phyloP scores from a whole-genome alignment of 2,329 filamentous ascomycete species.

The Cladophialophora exuberans region DNA sequence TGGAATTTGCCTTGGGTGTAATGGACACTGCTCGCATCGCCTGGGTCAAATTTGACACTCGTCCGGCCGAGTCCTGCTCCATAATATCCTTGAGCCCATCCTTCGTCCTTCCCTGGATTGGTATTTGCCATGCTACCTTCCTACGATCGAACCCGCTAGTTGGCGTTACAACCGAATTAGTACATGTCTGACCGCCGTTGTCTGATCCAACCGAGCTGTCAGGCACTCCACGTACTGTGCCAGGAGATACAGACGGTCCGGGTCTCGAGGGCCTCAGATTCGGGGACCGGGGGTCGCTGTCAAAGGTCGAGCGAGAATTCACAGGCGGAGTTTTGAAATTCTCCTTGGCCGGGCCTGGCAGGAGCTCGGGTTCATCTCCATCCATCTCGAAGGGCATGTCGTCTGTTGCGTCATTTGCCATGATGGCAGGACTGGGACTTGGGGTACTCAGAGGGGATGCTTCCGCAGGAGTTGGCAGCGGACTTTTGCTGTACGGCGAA shows the following conservation, averaged over 20 bases:
- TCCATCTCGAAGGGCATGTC: constrained; percentile 97
- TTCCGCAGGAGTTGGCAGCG: constrained; percentile 5
- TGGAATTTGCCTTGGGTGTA: constrained; percentile 49
- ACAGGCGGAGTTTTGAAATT: not conserved
- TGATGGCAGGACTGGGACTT: constrained; percentile 57
- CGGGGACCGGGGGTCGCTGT: not conserved
- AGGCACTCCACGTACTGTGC: constrained; percentile 1
- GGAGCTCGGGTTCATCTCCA: constrained; percentile 58
- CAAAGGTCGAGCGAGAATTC: not conserved
- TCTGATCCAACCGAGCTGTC: not conserved
- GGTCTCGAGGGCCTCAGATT: not conserved
- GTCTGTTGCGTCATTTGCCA: constrained; percentile 64
- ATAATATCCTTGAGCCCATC: constrained; percentile 79
- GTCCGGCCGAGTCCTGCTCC: constrained; percentile 58
- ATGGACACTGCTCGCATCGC: constrained; percentile 52
- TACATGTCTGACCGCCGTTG: not conserved
- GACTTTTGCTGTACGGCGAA: constrained; percentile 17
- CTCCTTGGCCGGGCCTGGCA: constrained; percentile 10
- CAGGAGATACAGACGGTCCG: not conserved
- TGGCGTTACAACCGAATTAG: not conserved
- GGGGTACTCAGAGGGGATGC: constrained; percentile 24
- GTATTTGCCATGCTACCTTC: constrained; percentile 56
- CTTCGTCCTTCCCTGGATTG: constrained; percentile 62
- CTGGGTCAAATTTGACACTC: constrained; percentile 57
- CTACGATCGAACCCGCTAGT: constrained; percentile 27